Evolutionary conservation across 1,284 basidiomycete species (phyloP).

Genomic region (Testicularia cyperi): DNA sequence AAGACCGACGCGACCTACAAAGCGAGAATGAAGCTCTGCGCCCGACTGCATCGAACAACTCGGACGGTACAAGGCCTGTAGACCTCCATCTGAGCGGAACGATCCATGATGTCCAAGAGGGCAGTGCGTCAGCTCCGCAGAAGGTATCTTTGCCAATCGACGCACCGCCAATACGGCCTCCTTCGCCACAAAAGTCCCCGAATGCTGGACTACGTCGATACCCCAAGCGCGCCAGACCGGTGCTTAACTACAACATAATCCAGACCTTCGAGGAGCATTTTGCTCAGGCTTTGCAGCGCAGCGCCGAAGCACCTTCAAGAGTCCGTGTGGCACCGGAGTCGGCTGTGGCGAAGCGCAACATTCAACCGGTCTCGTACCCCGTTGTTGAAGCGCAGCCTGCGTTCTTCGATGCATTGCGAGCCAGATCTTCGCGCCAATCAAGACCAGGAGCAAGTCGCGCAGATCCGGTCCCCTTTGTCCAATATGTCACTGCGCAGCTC

Average conservation of each 20-base stretch:
- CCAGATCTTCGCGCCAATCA: not conserved
- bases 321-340: not conserved
- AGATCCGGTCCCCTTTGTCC: not conserved
- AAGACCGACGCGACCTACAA: no score
- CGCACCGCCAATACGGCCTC: not conserved
- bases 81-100: no score
- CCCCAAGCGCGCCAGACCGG: not conserved
- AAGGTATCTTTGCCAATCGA: not conserved
- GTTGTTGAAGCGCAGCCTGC: constrained; percentile 1
- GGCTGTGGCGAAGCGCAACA: not conserved
- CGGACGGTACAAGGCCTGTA: no score
- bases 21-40: no score
- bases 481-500: no score
- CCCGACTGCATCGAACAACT: no score
- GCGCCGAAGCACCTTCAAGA: no score
- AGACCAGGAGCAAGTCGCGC: not conserved
- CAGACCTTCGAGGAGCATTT: not conserved
- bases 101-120: no score
- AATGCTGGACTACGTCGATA: not conserved
- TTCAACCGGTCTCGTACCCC: not conserved
- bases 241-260: not conserved
- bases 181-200: not conserved
- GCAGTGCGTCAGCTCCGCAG: not conserved
- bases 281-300: not conserved
- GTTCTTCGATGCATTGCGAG: constrained; percentile 21